Evolutionary conservation across 805 yeast species (phyloP).

Genomic region (Saturnispora mendoncae): DNA sequence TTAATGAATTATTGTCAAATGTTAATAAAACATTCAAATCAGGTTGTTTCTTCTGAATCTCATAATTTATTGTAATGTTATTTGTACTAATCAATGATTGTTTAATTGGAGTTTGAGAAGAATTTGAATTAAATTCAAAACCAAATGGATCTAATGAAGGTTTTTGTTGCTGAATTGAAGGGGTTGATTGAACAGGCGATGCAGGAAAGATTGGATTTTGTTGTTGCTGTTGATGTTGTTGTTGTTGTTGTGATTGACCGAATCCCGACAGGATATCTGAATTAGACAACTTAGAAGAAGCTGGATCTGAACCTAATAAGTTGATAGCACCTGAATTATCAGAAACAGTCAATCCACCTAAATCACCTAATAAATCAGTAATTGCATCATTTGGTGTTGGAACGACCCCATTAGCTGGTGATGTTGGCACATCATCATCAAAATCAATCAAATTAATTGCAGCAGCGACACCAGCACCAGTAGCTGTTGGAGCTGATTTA

Average conservation of each 20-base stretch:
- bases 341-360: conserved; percentile 50
- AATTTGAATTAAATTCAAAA: conserved; percentile 23
- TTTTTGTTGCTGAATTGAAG: no score
- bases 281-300: conserved; percentile 10
- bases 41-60: conserved; percentile 16
- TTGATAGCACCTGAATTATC: conserved; percentile 28
- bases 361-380: conserved; percentile 66
- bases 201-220: no score
- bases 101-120: conserved; percentile 7
- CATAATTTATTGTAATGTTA: conserved; percentile 22
- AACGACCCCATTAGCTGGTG: conserved; percentile 18
- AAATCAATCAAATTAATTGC: conserved; percentile 56
- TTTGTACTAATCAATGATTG: conserved; percentile 15
- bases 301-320: conserved; percentile 24
- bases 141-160: conserved; percentile 28
- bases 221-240: no score
- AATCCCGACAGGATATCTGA: conserved; percentile 14
- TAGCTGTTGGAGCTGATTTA: conserved; percentile 10
- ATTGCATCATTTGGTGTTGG: conserved; percentile 37
- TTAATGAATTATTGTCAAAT: conserved; percentile 25
- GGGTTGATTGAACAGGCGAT: conserved; percentile 7
- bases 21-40: conserved; percentile 17
- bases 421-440: conserved; percentile 35
- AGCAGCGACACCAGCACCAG: conserved; percentile 16
- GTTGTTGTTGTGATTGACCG: conserved; percentile 1